Conservation (phyloP, 176 grass and related monocot genomes). For the Phyllostachys edulis region DNA sequence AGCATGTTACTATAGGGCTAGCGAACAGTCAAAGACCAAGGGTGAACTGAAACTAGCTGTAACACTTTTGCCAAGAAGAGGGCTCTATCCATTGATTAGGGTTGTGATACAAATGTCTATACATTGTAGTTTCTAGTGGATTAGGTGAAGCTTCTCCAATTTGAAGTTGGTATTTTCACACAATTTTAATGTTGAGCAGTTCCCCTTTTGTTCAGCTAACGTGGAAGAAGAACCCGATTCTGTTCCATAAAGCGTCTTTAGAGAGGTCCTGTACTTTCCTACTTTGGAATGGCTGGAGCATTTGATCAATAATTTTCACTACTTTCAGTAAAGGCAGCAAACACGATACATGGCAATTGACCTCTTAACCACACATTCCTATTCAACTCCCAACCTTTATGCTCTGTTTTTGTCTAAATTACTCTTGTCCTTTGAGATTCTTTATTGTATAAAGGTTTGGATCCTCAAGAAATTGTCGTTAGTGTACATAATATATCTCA, state of each 20-base stretch:
- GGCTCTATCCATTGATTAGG: background rate
- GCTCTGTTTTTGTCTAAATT: conserved; percentile 7
- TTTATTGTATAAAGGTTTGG: background rate
- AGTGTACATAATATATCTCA: conserved; percentile 12
- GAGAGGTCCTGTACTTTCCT: conserved; percentile 30
- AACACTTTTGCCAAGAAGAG: background rate
- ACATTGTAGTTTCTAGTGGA: conserved; percentile 21
- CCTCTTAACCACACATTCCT: conserved; percentile 14
- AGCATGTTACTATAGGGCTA: background rate
- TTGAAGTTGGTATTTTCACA: conserved; percentile 17
- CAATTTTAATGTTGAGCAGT: conserved; percentile 18
- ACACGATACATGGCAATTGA: conserved; percentile 8
- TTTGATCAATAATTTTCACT: conserved; percentile 25
- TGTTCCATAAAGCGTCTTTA: conserved; percentile 46
- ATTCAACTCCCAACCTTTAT: conserved; percentile 27
- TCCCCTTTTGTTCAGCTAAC: conserved; percentile 30
- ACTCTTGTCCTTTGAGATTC: conserved; percentile 14
- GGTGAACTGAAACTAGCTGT: background rate
- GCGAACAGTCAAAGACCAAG: background rate
- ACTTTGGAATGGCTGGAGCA: conserved; percentile 22
- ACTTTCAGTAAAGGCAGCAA: conserved; percentile 38
- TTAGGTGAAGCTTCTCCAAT: conserved; percentile 11
- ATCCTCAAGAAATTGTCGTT: conserved; percentile 19
- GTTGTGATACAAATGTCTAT: background rate
- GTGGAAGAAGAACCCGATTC: conserved; percentile 65